Percentiles rank a stretch among this genome's conserved stretches.
phyloP scores from a whole-genome alignment of 257 asterid genomes.

The Nicotiana benthamiana region DNA sequence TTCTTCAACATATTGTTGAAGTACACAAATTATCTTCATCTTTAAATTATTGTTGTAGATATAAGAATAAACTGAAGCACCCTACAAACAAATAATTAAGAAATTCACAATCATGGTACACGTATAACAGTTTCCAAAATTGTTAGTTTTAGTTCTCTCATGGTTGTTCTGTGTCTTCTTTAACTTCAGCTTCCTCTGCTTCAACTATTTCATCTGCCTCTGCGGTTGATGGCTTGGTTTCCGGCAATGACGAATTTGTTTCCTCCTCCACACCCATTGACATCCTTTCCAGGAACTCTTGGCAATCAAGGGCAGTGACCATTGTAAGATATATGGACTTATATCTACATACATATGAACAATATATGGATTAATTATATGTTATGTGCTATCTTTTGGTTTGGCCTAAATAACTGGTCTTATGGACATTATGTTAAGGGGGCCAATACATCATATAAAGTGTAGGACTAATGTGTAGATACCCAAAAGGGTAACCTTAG shows the following conservation, averaged over 20 bases:
- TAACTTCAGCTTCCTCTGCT: conserved; percentile 15
- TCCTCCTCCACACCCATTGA: conserved; percentile 28
- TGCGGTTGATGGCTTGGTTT: conserved; percentile 9
- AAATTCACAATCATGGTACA: neutral
- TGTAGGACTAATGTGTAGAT: no score
- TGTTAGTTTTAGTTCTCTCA: neutral
- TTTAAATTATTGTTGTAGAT: neutral
- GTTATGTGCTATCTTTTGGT: no score
- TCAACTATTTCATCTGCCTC: conserved; percentile 21
- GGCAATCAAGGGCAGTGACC: conserved; percentile 73
- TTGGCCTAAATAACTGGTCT: no score
- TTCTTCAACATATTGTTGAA: neutral
- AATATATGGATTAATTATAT: no score
- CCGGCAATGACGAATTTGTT: neutral
- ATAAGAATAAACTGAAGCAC: neutral
- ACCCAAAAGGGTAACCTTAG: no score
- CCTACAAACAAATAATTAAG: neutral
- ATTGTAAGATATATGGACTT: no score
- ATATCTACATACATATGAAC: no score
- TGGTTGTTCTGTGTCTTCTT: conserved; percentile 11
- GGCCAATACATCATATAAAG: no score
- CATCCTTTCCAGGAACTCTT: conserved; percentile 71
- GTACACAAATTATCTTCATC: neutral
- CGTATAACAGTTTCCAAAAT: neutral
- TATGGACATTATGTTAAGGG: no score